Base-by-base conservation (phyloP, 352 stramenopile genomes). In the Phytophthora niederhauseri region DNA sequence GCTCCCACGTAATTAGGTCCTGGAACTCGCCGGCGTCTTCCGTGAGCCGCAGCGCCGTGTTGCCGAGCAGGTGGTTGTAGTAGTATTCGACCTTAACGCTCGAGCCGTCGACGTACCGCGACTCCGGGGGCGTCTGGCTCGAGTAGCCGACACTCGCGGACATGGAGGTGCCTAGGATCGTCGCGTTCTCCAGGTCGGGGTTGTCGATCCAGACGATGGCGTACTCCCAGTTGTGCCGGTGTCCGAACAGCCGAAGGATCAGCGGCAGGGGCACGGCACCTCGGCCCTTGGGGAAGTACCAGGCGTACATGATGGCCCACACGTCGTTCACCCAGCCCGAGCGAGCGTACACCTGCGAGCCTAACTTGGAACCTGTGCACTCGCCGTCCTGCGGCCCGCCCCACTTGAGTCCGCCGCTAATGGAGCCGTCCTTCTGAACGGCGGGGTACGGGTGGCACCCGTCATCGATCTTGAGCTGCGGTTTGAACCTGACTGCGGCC, bases 161-260 rank as follows among this genome's bases (percentile, higher is more conserved):
- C 63, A 75, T 72, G 6, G 68, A 71, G 19, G 67, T 45, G 36
- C 63, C 63, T 24, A 75, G 20, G 45, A 75, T 63, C 1, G 68
- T 64, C 6, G 68, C 49, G 52, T 67, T 75, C 7, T 68, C 57
- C 15, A 26, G 24, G 11, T 56, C 51, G 24, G 63, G 57, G 20
- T 76, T 66, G 31, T 68, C 64, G 17, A 75, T 66, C 68, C 68
- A 79, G n/a, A 84, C 62, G 36, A 84, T 54, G 22, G 43, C 56
- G 22, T 80, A 75, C 57, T 84, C 73, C 76, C 76, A 84, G 61
- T 84, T 76, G 68, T 84, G 73, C 5, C 76, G 73, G 51, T 80
- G 73, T 3, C 76, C 76, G 30, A 72, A 72, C 14, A 67, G 57
- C 45, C 56, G 49, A 61, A 57, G 36, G 17, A 67, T 53, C 24